Conservation (phyloP, 1,139 yeast genomes). For the Scheffersomyces titani region DNA sequence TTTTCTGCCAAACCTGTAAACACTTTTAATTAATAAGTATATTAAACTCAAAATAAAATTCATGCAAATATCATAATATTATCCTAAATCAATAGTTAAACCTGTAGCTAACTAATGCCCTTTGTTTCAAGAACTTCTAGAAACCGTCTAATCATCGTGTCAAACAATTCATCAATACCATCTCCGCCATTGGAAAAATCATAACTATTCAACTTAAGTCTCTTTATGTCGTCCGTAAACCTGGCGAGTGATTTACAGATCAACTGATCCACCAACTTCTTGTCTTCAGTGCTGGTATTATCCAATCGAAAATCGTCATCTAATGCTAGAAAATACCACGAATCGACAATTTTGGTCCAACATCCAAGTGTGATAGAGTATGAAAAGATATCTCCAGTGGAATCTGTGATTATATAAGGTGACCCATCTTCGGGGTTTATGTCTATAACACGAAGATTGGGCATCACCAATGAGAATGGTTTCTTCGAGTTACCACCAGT, state of each 20-base stretch:
- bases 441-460: constrained; percentile 32
- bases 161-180: constrained; percentile 18
- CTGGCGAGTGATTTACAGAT: constrained; percentile 13
- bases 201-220: constrained; percentile 23
- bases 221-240: constrained; percentile 22
- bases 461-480: constrained; percentile 18
- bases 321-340: constrained; percentile 42
- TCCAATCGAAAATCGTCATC: constrained; percentile 4
- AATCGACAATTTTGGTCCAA: constrained; percentile 52
- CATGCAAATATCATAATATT: no score
- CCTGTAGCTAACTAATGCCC: not conserved
- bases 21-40: no score
- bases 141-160: constrained; percentile 24
- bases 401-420: constrained; percentile 42
- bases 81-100: no score
- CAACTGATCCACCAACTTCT: constrained; percentile 8
- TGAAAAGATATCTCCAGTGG: constrained; percentile 37
- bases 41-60: no score
- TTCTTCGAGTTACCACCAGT: constrained; percentile 7
- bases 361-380: constrained; percentile 39
- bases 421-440: constrained; percentile 36
- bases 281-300: not conserved
- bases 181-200: constrained; percentile 13
- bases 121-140: constrained; percentile 12
- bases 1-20: no score